Conservation (phyloP, 2,329 filamentous ascomycete species). For the Talaromyces sp. region DNA sequence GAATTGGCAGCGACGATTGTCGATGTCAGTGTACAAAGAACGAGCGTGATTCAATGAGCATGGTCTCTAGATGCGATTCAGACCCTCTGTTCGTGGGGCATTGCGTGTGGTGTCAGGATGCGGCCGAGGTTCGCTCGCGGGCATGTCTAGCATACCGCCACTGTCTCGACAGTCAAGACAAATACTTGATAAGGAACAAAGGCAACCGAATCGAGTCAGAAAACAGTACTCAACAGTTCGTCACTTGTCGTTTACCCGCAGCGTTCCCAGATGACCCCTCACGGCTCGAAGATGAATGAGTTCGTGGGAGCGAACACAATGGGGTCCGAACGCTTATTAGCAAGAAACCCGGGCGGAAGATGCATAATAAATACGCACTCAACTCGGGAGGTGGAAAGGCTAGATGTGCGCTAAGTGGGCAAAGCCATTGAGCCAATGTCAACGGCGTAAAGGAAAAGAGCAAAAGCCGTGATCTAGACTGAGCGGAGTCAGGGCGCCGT, state of each 20-base stretch:
- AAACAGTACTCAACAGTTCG: background rate
- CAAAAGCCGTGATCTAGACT: conserved; percentile 3
- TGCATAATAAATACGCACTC: conserved; percentile 2
- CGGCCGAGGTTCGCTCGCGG: background rate
- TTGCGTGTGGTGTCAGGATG: conserved; percentile 4
- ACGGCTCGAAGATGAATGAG: background rate
- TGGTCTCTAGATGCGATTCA: background rate
- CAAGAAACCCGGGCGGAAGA: background rate
- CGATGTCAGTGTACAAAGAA: background rate
- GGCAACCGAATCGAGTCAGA: background rate
- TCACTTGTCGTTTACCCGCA: background rate
- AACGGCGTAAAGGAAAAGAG: conserved; percentile 3
- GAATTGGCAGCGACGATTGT: conserved; percentile 1
- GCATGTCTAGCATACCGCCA: background rate
- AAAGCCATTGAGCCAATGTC: background rate
- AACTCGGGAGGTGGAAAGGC: background rate
- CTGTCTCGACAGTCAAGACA: background rate
- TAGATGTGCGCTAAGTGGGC: background rate
- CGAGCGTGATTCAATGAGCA: background rate
- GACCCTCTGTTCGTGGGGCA: background rate
- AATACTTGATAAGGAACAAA: background rate
- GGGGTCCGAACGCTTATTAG: background rate
- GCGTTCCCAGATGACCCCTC: conserved; percentile 1
- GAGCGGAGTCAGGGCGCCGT: background rate
- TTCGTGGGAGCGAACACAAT: conserved; percentile 1